phyloP scores from a whole-genome alignment of 2,329 filamentous ascomycete genomes.

The Sporothrix globosa region DNA sequence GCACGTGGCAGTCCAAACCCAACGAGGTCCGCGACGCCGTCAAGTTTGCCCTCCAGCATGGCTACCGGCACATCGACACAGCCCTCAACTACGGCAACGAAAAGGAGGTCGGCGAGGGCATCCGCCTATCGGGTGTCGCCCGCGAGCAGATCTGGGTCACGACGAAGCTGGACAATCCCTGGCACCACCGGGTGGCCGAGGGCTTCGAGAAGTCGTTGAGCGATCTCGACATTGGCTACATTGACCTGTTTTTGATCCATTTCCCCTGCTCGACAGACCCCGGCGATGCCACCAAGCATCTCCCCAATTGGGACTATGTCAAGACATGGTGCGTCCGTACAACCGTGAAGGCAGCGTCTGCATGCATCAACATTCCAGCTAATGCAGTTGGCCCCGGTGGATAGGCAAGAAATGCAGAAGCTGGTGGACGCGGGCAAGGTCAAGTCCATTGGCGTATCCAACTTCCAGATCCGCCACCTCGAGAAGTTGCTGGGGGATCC shows the following conservation, averaged over 20 bases:
- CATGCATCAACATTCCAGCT: too few relatives aligned
- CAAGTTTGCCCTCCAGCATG: slow-evolving; percentile 29
- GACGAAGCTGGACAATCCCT: slow-evolving; percentile 35
- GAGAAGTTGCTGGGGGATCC: slow-evolving; percentile 48
- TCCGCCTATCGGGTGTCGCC: slow-evolving; percentile 33
- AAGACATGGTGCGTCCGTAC: slow-evolving; percentile 29
- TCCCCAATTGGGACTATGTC: slow-evolving; percentile 28
- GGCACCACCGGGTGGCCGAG: slow-evolving; percentile 33
- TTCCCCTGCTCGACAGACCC: slow-evolving; percentile 30
- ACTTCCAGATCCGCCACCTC: slow-evolving; percentile 32
- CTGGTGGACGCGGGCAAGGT: slow-evolving; percentile 32
- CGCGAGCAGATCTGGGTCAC: slow-evolving; percentile 35
- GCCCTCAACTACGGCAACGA: slow-evolving; percentile 35
- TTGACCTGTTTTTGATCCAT: slow-evolving; percentile 35
- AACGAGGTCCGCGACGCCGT: slow-evolving; percentile 27
- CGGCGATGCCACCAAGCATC: slow-evolving; percentile 29
- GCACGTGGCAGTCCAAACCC: slow-evolving; percentile 22
- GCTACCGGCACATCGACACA: slow-evolving; percentile 36
- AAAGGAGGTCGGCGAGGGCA: slow-evolving; percentile 34
- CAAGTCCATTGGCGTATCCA: slow-evolving; percentile 34
- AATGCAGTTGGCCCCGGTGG: too few relatives aligned
- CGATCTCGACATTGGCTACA: slow-evolving; percentile 30
- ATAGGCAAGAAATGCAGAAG: slow-evolving; percentile 33
- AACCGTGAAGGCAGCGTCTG: too few relatives aligned
- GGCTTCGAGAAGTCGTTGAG: slow-evolving; percentile 30